Evolutionary conservation across 805 yeast genomes (phyloP).

Genomic region (Candida alai): DNA sequence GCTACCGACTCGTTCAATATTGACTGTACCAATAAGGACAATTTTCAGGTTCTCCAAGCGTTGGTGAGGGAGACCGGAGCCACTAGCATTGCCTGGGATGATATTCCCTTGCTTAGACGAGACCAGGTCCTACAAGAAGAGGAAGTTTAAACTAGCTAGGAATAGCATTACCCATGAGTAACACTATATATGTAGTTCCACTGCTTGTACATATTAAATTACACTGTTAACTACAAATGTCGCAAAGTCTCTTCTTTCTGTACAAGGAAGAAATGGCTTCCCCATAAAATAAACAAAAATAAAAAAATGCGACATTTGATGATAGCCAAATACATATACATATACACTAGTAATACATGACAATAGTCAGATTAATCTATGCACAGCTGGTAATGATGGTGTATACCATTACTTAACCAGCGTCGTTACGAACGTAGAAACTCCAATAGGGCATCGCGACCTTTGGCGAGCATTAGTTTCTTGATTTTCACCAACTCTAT

Average conservation of each 20-base stretch:
- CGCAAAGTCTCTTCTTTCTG: constrained; percentile 3
- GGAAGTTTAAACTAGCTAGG: neutral
- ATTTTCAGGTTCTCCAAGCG: constrained; percentile 52
- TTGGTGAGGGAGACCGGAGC: constrained; percentile 53
- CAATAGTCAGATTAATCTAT: too few species aligned
- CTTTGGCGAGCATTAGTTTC: constrained; percentile 62
- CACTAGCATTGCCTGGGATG: constrained; percentile 42
- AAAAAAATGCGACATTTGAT: constrained; percentile 7
- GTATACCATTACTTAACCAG: neutral
- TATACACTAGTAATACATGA: too few species aligned
- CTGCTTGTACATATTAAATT: constrained; percentile 9
- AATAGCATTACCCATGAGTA: too few species aligned
- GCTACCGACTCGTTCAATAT: constrained; percentile 36
- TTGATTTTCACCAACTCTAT: constrained; percentile 53
- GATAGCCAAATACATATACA: constrained; percentile 6
- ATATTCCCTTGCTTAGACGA: constrained; percentile 30
- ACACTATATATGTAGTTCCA: too few species aligned
- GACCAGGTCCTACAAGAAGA: neutral
- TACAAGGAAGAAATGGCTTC: neutral
- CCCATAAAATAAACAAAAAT: neutral
- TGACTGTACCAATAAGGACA: constrained; percentile 50
- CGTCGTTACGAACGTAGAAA: constrained; percentile 41
- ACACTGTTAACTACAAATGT: constrained; percentile 1
- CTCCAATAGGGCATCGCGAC: constrained; percentile 57
- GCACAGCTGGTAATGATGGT: too few species aligned